Percentiles rank a stretch among this genome's conserved stretches.
These are phyloP conservation scores for Chytriomyces sp. DNA, from an alignment of 192 early-diverging fungal species.

Conservation along the genomic window DNA sequence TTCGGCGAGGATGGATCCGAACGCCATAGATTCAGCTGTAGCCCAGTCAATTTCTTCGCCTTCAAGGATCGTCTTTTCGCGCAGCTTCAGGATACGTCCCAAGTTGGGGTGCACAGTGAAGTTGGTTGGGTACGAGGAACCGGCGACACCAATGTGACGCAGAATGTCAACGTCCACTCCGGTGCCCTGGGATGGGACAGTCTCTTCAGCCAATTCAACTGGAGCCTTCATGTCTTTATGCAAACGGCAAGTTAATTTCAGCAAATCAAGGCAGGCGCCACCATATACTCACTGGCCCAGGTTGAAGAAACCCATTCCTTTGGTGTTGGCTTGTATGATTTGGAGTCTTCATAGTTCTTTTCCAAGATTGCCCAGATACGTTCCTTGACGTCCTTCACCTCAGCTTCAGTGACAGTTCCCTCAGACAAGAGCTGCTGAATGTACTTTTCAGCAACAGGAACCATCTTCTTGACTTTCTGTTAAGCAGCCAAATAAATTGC, in stretches of 20 bases:
- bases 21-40: slow-evolving; percentile 92
- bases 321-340: slow-evolving; percentile 85
- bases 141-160: slow-evolving; percentile 80
- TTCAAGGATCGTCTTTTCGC: slow-evolving; percentile 78
- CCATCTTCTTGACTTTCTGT: slow-evolving; percentile 79
- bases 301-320: slow-evolving; percentile 95
- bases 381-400: slow-evolving; percentile 88
- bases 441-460: slow-evolving; percentile 85
- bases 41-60: slow-evolving; percentile 94
- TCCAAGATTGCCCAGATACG: slow-evolving; percentile 91
- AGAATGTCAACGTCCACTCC: slow-evolving; percentile 77
- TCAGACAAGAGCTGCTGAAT: slow-evolving; percentile 81
- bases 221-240: slow-evolving; percentile 76
- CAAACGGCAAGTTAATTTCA: slow-evolving; percentile 27
- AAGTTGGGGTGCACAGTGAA: slow-evolving; percentile 90
- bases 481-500: not conserved
- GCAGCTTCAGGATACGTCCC: slow-evolving; percentile 79
- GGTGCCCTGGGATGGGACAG: slow-evolving; percentile 67
- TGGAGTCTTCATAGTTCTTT: slow-evolving; percentile 88
- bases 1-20: slow-evolving; percentile 88
- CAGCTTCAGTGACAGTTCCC: slow-evolving; percentile 78
- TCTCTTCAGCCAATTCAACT: slow-evolving; percentile 73
- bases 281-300: slow-evolving; percentile 72
- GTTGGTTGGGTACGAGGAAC: slow-evolving; percentile 78
- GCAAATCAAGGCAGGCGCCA: not conserved